Evolutionary conservation across 352 stramenopile species (phyloP).

Genomic region (Phytophthora chlamydospora): DNA sequence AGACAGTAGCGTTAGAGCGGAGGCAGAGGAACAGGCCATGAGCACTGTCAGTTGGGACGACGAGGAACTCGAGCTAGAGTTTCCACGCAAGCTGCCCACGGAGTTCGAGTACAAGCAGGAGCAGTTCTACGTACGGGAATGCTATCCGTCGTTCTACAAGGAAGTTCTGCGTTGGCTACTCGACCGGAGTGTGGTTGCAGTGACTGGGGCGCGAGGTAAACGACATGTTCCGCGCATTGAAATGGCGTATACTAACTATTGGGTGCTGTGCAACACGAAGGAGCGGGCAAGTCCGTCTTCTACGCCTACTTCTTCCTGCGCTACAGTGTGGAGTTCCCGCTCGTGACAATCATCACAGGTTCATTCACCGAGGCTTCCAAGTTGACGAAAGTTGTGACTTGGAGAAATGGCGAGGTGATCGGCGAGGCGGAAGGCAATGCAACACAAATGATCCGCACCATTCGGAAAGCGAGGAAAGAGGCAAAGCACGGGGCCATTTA

Average conservation of each 20-base stretch:
- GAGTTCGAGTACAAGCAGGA: background rate
- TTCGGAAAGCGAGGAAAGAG: background rate
- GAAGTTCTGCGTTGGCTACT: background rate
- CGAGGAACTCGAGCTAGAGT: too few relatives aligned
- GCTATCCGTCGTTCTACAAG: background rate
- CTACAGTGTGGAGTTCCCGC: background rate
- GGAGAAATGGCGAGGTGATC: background rate
- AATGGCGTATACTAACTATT: too few relatives aligned
- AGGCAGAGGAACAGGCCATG: too few relatives aligned
- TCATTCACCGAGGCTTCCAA: too few relatives aligned
- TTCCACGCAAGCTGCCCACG: too few relatives aligned
- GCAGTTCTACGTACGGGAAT: background rate
- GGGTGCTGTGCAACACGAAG: background rate
- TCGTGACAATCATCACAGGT: background rate
- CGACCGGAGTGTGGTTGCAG: background rate
- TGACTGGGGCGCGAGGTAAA: constrained; percentile 3
- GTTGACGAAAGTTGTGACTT: background rate
- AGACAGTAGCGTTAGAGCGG: too few relatives aligned
- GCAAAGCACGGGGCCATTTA: background rate
- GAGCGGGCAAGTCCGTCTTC: constrained; percentile 15
- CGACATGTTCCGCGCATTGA: background rate
- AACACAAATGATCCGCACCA: background rate
- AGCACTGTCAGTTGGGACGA: too few relatives aligned
- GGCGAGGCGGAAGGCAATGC: background rate
- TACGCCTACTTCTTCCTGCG: constrained; percentile 7